phyloP scores from a whole-genome alignment of 2,329 filamentous ascomycete species.

The Botrytis elliptica region DNA sequence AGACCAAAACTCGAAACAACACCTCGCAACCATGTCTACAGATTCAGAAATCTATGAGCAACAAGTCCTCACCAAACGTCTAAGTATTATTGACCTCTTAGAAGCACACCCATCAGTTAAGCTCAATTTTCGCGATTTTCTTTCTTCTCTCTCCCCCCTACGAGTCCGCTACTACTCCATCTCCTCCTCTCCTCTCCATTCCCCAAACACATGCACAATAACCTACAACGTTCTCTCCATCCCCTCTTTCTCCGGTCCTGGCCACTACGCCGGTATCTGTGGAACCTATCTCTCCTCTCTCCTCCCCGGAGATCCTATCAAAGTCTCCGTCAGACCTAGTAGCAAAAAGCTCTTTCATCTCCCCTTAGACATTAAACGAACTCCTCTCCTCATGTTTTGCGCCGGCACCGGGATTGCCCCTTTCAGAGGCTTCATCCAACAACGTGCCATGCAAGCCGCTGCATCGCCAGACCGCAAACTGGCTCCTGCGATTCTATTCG shows the following conservation, averaged over 20 bases:
- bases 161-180: slow-evolving; percentile 2
- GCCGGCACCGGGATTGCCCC: not conserved
- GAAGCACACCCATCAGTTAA: slow-evolving; percentile 52
- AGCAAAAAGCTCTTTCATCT: not conserved
- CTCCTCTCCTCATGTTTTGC: not conserved
- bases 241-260: not conserved
- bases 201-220: not conserved
- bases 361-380: not conserved
- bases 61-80: slow-evolving; percentile 37
- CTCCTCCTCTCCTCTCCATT: not conserved
- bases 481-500: not conserved
- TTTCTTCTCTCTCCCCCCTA: not conserved
- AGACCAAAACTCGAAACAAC: not conserved
- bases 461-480: not conserved
- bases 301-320: not conserved
- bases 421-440: slow-evolving; percentile 4
- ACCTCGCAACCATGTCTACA: not conserved
- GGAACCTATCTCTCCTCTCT: not conserved
- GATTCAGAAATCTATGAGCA: not conserved
- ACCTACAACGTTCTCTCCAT: not conserved
- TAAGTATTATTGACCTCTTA: slow-evolving; percentile 67
- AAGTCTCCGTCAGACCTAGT: not conserved
- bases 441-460: not conserved
- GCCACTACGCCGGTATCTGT: not conserved
- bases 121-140: not conserved